These are phyloP conservation scores for Microcos paniculata DNA, from an alignment of 345 rosid species.

Conservation along the genomic window DNA sequence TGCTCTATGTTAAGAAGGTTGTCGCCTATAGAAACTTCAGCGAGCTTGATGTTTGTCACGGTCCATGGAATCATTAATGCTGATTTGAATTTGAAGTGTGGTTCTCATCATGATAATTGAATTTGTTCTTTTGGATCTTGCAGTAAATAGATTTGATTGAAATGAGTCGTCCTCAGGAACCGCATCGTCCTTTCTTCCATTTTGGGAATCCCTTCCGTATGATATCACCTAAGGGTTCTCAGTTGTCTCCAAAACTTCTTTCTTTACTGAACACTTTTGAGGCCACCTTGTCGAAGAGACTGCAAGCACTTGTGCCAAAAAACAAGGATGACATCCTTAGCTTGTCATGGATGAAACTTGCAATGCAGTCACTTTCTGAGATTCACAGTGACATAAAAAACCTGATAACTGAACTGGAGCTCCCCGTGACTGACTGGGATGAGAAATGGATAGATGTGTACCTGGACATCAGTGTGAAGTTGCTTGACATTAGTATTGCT, in stretches of 20 bases:
- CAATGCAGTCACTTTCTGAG: constrained; percentile 75
- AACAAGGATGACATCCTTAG: constrained; percentile 61
- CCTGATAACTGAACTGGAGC: constrained; percentile 71
- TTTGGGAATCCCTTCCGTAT: constrained; percentile 87
- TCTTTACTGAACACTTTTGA: constrained; percentile 59
- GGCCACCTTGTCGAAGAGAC: constrained; percentile 55
- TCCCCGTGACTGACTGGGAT: constrained; percentile 86
- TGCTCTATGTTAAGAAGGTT: not conserved
- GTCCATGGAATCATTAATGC: not conserved
- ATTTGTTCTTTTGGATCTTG: not conserved
- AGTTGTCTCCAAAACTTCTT: constrained; percentile 52
- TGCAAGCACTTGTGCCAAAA: constrained; percentile 61
- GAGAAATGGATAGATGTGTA: constrained; percentile 91
- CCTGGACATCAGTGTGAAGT: constrained; percentile 78
- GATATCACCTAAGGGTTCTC: constrained; percentile 74
- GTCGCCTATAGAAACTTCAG: not conserved
- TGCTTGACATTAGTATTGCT: constrained; percentile 76
- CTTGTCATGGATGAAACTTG: constrained; percentile 81
- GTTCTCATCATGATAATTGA: not conserved
- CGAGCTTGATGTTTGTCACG: not conserved
- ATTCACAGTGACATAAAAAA: constrained; percentile 62
- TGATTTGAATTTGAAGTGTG: not conserved
- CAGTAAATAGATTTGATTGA: constrained; percentile 36
- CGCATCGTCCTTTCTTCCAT: constrained; percentile 66
- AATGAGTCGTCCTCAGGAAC: constrained; percentile 86